Evolutionary conservation across 257 asterid genomes (phyloP).

Genomic region (Perilla frutescens): DNA sequence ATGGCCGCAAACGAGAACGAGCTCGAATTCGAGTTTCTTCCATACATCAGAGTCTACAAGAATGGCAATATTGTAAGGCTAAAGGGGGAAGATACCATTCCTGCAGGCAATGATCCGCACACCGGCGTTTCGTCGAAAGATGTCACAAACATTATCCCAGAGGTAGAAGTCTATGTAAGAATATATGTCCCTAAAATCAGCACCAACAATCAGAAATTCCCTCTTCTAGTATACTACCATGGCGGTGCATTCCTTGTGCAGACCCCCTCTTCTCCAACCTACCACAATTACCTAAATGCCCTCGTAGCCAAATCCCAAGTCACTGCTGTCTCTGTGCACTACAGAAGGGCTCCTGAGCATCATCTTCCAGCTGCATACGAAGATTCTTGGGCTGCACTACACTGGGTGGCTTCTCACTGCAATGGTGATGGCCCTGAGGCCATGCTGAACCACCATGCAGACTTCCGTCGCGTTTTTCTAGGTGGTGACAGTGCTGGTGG

Average conservation of each 20-base stretch:
- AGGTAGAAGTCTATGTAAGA: slow-evolving; percentile 49
- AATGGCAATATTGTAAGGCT: slow-evolving; percentile 48
- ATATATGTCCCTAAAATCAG: slow-evolving; percentile 45
- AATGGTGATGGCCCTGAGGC: slow-evolving; percentile 43
- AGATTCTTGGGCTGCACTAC: slow-evolving; percentile 50
- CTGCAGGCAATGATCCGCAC: slow-evolving; percentile 44
- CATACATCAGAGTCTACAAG: slow-evolving; percentile 44
- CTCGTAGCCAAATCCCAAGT: slow-evolving; percentile 50
- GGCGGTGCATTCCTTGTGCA: slow-evolving; percentile 54
- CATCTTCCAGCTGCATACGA: slow-evolving; percentile 48
- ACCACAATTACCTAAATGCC: slow-evolving; percentile 51
- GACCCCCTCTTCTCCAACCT: slow-evolving; percentile 41
- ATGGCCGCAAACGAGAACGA: slow-evolving; percentile 34
- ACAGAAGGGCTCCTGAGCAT: slow-evolving; percentile 53
- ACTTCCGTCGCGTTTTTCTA: slow-evolving; percentile 41
- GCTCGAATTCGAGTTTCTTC: slow-evolving; percentile 42
- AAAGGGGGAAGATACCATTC: slow-evolving; percentile 31
- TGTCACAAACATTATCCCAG: slow-evolving; percentile 38
- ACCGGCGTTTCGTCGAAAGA: slow-evolving; percentile 53
- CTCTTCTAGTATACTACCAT: slow-evolving; percentile 51
- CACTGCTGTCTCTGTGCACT: slow-evolving; percentile 48
- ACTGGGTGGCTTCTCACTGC: slow-evolving; percentile 52
- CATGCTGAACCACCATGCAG: slow-evolving; percentile 41
- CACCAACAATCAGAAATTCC: slow-evolving; percentile 40
- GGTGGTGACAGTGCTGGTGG: slow-evolving; percentile 54